Conservation (phyloP, 2,329 filamentous ascomycete species). For the Diaporthe aspalathi region DNA sequence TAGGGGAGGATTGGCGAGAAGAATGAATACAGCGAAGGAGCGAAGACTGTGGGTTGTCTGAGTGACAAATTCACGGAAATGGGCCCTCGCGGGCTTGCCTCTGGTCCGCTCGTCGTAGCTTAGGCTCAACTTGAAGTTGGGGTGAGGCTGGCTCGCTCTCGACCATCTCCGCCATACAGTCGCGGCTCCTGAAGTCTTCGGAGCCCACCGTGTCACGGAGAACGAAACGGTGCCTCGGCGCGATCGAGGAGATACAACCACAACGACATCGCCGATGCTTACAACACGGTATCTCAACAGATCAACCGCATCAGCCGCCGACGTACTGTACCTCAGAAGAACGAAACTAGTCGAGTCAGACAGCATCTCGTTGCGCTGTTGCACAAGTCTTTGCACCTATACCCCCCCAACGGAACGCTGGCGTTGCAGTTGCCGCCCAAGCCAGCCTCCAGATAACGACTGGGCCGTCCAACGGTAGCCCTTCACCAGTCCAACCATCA, state of each 20-base stretch:
- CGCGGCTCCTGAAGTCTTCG: too few relatives aligned
- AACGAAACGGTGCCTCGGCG: slow-evolving; percentile 3
- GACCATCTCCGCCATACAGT: neutral
- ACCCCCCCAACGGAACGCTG: neutral
- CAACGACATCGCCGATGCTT: neutral
- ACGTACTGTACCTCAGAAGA: neutral
- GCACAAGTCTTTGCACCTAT: neutral
- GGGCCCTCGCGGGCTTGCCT: too few relatives aligned
- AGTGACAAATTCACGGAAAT: too few relatives aligned
- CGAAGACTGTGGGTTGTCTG: too few relatives aligned
- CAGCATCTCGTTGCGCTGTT: neutral
- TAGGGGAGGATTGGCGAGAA: too few relatives aligned
- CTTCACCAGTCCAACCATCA: neutral
- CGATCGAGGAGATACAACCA: neutral
- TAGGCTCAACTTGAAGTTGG: too few relatives aligned
- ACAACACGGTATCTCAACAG: too few relatives aligned
- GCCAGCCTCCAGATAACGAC: neutral
- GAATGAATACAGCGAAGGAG: too few relatives aligned
- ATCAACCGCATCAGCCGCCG: slow-evolving; percentile 6
- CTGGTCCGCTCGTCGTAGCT: too few relatives aligned
- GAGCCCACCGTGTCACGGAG: slow-evolving; percentile 2
- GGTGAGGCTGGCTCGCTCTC: neutral
- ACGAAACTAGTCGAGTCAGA: slow-evolving; percentile 16
- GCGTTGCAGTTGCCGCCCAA: slow-evolving; percentile 23
- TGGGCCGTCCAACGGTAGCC: neutral